phyloP scores from a whole-genome alignment of 2,329 filamentous ascomycete genomes.

The Penicillium frequentans region DNA sequence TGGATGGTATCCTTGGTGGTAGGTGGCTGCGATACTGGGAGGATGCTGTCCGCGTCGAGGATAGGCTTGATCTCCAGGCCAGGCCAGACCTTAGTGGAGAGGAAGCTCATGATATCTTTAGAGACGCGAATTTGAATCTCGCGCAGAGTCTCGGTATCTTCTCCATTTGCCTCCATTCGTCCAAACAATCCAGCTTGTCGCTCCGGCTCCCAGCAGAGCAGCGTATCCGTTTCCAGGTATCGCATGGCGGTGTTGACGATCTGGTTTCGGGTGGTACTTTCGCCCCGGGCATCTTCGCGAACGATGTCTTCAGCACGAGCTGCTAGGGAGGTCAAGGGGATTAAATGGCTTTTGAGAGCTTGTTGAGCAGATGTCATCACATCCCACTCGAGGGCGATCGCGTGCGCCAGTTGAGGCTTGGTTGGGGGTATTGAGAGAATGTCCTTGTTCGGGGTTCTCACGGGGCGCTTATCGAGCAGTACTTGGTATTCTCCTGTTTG shows the following conservation, averaged over 20 bases:
- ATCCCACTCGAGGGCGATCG: conserved; percentile 93
- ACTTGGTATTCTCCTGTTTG: conserved; percentile 58
- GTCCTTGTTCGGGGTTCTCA: conserved; percentile 74
- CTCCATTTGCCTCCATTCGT: conserved; percentile 44
- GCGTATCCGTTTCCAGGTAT: conserved; percentile 87
- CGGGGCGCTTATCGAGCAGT: conserved; percentile 73
- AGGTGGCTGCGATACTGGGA: conserved; percentile 71
- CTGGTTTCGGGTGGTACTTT: conserved; percentile 57
- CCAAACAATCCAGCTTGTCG: conserved; percentile 51
- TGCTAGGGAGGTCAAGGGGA: conserved; percentile 82
- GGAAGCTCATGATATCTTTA: conserved; percentile 67
- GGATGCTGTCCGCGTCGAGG: conserved; percentile 74
- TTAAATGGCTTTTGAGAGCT: conserved; percentile 80
- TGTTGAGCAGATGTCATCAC: conserved; percentile 77
- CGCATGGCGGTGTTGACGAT: conserved; percentile 72
- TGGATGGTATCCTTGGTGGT: conserved; percentile 74
- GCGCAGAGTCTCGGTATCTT: conserved; percentile 60
- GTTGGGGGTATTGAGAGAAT: conserved; percentile 69
- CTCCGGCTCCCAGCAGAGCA: conserved; percentile 83
- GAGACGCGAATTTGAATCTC: conserved; percentile 70
- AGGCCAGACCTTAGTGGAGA: conserved; percentile 77
- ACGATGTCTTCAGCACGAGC: conserved; percentile 82
- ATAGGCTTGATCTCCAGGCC: conserved; percentile 76
- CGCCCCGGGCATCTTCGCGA: conserved; percentile 60
- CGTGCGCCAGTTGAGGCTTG: conserved; percentile 79